These are phyloP conservation scores for Botrytis cinerea DNA, from an alignment of 2,329 filamentous ascomycete genomes.

Conservation along the genomic window DNA sequence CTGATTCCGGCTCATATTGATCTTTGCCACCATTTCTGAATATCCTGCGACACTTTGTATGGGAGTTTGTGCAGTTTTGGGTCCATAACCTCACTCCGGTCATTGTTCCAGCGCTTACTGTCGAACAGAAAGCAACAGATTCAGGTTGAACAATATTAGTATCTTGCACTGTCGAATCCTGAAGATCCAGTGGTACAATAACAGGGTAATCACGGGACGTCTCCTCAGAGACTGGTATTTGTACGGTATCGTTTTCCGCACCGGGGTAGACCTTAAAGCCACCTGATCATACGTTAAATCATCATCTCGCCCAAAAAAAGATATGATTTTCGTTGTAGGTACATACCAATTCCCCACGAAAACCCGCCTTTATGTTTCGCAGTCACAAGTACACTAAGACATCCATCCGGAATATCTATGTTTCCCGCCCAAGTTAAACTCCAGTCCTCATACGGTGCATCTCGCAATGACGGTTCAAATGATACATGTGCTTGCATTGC, in stretches of 20 bases:
- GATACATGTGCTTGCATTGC: background rate
- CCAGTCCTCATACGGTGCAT: background rate
- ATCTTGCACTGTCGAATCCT: background rate
- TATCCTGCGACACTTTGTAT: background rate
- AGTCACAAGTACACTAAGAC: background rate
- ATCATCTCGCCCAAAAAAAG: too few species aligned
- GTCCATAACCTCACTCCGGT: background rate
- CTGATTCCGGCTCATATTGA: background rate
- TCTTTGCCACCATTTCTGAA: background rate
- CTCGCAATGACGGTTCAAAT: background rate
- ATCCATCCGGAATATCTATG: background rate
- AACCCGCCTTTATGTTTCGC: background rate
- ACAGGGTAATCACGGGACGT: background rate
- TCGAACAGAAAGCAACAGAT: background rate
- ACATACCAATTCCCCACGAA: constrained; percentile 2
- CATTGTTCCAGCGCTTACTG: background rate
- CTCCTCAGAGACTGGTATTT: background rate
- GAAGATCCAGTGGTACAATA: background rate
- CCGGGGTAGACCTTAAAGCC: background rate
- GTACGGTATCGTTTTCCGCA: background rate
- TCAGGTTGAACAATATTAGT: background rate
- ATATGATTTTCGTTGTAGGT: background rate
- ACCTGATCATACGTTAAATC: background rate
- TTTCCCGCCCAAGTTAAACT: background rate
- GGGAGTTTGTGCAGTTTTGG: background rate